These are phyloP conservation scores for Linum tenue DNA, from an alignment of 345 rosid species.

Conservation along the genomic window DNA sequence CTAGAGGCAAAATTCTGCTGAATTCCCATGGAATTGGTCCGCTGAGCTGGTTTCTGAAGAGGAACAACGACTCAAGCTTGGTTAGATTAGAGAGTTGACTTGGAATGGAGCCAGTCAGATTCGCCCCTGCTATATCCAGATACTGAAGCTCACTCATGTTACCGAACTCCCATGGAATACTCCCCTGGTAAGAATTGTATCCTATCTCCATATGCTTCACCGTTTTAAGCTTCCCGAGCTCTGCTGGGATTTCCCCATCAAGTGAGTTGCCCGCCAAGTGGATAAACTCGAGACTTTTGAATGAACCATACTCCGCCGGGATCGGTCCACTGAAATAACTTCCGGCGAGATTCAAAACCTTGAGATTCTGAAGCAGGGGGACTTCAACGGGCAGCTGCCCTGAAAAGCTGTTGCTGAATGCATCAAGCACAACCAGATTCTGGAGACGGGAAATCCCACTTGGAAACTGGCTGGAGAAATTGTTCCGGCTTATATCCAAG, in stretches of 20 bases:
- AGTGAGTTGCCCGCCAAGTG: slow-evolving; percentile 79
- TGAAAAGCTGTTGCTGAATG: slow-evolving; percentile 84
- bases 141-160: slow-evolving; percentile 69
- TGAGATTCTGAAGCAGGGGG: slow-evolving; percentile 45
- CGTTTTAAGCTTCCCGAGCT: slow-evolving; percentile 54
- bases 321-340: slow-evolving; percentile 84
- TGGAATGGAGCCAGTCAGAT: slow-evolving; percentile 70
- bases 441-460: slow-evolving; percentile 36
- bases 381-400: slow-evolving; percentile 59
- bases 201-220: slow-evolving; percentile 92
- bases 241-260: slow-evolving; percentile 52
- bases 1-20: slow-evolving; percentile 42
- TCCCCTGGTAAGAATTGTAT: slow-evolving; percentile 66
- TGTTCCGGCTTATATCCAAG: slow-evolving; percentile 81
- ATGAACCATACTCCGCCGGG: slow-evolving; percentile 61
- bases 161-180: slow-evolving; percentile 69
- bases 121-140: slow-evolving; percentile 81
- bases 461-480: slow-evolving; percentile 66
- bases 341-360: slow-evolving; percentile 77
- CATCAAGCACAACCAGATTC: slow-evolving; percentile 52
- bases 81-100: slow-evolving; percentile 63
- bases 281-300: slow-evolving; percentile 58
- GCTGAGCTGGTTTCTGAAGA: slow-evolving; percentile 64
- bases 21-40: slow-evolving; percentile 68
- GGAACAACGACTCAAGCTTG: slow-evolving; percentile 72